Evolutionary conservation across 176 grass and related monocot species (phyloP).

Genomic region (Oryza coarctata): DNA sequence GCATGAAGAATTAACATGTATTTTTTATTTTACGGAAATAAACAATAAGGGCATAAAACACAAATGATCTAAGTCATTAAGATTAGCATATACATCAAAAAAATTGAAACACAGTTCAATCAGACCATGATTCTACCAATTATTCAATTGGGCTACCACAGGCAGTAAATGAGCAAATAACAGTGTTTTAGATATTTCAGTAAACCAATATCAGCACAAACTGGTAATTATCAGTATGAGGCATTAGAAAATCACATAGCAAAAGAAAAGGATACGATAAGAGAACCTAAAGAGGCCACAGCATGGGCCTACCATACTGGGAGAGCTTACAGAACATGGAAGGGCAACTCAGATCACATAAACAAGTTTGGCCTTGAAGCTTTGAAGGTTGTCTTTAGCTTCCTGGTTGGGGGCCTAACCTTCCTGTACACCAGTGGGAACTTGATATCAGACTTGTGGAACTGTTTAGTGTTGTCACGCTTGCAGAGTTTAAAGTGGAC

Average conservation of each 20-base stretch:
- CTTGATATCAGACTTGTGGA: constrained; percentile 64
- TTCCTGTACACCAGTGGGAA: constrained; percentile 65
- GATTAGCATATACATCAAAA: background rate
- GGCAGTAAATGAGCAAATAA: background rate
- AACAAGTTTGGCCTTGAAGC: constrained; percentile 76
- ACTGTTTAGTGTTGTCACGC: constrained; percentile 68
- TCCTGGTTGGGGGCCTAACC: constrained; percentile 63
- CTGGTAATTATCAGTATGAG: background rate
- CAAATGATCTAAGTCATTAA: background rate
- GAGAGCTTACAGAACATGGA: constrained; percentile 5
- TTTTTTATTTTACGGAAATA: background rate
- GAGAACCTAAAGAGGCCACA: constrained; percentile 12
- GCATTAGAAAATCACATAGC: background rate
- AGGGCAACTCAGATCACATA: constrained; percentile 40
- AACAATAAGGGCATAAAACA: background rate
- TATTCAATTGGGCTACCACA: background rate
- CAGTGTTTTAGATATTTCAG: background rate
- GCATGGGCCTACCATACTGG: constrained; percentile 1
- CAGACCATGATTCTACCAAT: background rate
- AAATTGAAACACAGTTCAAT: background rate
- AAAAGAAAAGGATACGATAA: background rate
- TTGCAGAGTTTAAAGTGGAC: constrained; percentile 71
- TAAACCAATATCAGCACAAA: background rate
- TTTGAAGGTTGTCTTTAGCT: constrained; percentile 79
- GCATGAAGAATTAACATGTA: background rate